Conservation (phyloP, 2,329 filamentous ascomycete genomes). For the Clonostachys sp. region DNA sequence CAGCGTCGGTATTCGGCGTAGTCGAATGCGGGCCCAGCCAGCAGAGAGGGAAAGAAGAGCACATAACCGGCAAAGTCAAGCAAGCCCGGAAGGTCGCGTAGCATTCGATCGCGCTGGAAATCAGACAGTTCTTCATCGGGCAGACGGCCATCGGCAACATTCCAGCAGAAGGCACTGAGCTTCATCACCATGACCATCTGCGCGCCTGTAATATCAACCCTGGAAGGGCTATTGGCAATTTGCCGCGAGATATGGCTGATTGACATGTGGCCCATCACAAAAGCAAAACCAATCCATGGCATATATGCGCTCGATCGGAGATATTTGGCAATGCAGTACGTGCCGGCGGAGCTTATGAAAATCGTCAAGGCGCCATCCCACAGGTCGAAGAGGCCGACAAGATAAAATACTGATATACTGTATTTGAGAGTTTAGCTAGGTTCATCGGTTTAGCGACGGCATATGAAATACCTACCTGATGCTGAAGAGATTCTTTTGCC, state of each 20-base stretch:
- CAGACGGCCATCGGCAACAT: slow-evolving; percentile 86
- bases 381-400: slow-evolving; percentile 88
- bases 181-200: slow-evolving; percentile 99
- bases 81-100: slow-evolving; percentile 68
- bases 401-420: slow-evolving; percentile 81
- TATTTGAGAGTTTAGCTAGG: background rate
- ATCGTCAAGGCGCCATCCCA: slow-evolving; percentile 82
- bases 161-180: slow-evolving; percentile 94
- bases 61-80: slow-evolving; percentile 88
- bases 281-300: slow-evolving; percentile 95
- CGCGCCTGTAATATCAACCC: slow-evolving; percentile 85
- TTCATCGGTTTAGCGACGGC: background rate
- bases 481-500: slow-evolving; percentile 83
- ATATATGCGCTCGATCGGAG: slow-evolving; percentile 80
- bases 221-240: slow-evolving; percentile 57
- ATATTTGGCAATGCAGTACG: slow-evolving; percentile 80
- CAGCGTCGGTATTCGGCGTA: slow-evolving; percentile 88
- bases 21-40: slow-evolving; percentile 90
- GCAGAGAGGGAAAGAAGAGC: slow-evolving; percentile 88
- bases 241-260: slow-evolving; percentile 83
- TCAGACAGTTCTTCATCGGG: slow-evolving; percentile 78
- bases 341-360: slow-evolving; percentile 70
- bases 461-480: slow-evolving; percentile 52
- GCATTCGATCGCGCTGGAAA: slow-evolving; percentile 76
- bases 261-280: slow-evolving; percentile 94